A percentile compares a stretch with the other conserved stretches of the same genome.
phyloP scores from a whole-genome alignment of 805 yeast genomes.

The Ogataea corticis region DNA sequence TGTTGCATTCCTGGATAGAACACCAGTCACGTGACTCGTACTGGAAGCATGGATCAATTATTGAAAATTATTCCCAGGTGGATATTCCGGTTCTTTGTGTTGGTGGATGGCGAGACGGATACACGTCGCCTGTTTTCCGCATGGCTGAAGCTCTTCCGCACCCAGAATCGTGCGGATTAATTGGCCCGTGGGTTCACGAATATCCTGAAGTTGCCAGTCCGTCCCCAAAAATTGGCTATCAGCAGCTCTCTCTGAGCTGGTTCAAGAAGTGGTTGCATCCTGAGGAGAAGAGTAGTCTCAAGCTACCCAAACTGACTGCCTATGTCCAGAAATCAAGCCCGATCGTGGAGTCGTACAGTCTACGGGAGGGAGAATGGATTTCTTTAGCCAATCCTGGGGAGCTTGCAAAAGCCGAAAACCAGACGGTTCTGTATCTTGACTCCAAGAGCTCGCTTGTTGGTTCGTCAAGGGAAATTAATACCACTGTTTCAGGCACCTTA shows the following conservation, averaged over 20 bases:
- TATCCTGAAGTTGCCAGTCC: slow-evolving; percentile 48
- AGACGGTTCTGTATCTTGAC: slow-evolving; percentile 13
- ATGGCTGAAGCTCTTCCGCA: slow-evolving; percentile 36
- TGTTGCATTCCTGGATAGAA: slow-evolving; percentile 40
- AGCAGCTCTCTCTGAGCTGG: slow-evolving; percentile 41
- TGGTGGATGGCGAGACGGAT: slow-evolving; percentile 30
- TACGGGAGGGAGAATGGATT: slow-evolving; percentile 41
- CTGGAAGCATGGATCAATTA: slow-evolving; percentile 47
- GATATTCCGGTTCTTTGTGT: slow-evolving; percentile 43
- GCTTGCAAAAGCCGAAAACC: slow-evolving; percentile 10
- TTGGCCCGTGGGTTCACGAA: slow-evolving; percentile 51
- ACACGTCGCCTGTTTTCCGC: slow-evolving; percentile 41
- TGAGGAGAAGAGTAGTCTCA: slow-evolving; percentile 15
- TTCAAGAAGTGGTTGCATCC: slow-evolving; percentile 37
- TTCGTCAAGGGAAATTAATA: neutral
- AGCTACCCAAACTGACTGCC: slow-evolving; percentile 37
- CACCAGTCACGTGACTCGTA: slow-evolving; percentile 45
- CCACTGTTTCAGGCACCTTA: slow-evolving; percentile 10
- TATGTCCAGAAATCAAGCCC: slow-evolving; percentile 42
- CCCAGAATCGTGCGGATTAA: slow-evolving; percentile 36
- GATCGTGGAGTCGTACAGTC: slow-evolving; percentile 36
- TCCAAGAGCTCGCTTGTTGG: slow-evolving; percentile 1
- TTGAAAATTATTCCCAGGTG: slow-evolving; percentile 38
- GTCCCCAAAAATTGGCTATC: slow-evolving; percentile 42
- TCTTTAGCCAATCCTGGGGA: slow-evolving; percentile 22